phyloP scores from a whole-genome alignment of 1,284 basidiomycete genomes.

The Pseudozyma pruni region DNA sequence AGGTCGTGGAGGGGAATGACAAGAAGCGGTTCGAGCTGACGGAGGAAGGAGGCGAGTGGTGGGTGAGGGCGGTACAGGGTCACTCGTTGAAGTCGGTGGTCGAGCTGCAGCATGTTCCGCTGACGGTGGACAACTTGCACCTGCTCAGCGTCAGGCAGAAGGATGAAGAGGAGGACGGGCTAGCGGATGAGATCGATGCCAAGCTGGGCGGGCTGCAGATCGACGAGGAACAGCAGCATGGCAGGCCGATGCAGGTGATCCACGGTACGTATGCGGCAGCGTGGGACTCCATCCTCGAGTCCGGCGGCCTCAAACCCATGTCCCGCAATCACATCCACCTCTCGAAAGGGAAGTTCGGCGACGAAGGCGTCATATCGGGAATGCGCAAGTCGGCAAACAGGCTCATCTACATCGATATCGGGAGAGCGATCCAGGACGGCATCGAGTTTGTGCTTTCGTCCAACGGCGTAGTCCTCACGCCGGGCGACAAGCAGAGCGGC shows the following conservation, averaged over 20 bases:
- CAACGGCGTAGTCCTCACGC: constrained; percentile 85
- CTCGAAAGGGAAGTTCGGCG: constrained; percentile 75
- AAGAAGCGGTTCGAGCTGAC: constrained; percentile 63
- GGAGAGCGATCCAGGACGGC: constrained; percentile 76
- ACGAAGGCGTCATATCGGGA: constrained; percentile 78
- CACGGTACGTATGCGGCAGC: constrained; percentile 70
- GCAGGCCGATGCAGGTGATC: constrained; percentile 29
- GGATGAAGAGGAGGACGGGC: constrained; percentile 1
- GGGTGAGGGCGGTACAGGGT: constrained; percentile 86
- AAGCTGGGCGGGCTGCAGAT: constrained; percentile 8
- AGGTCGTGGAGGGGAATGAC: constrained; percentile 52
- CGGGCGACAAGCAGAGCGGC: constrained; percentile 70
- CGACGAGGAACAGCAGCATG: background rate
- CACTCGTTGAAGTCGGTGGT: constrained; percentile 80
- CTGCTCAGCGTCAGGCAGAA: constrained; percentile 14
- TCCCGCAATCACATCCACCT: constrained; percentile 86
- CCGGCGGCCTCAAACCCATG: constrained; percentile 83
- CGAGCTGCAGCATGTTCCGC: constrained; percentile 34
- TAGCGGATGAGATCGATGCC: constrained; percentile 5
- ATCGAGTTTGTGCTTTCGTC: constrained; percentile 79
- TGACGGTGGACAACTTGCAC: constrained; percentile 47
- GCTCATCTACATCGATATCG: constrained; percentile 80
- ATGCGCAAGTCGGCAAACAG: constrained; percentile 80
- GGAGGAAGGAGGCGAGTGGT: constrained; percentile 70
- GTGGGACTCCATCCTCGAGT: constrained; percentile 60